phyloP scores from a whole-genome alignment of 306 rosid genomes.

The Oxytropis ochrocephala region DNA sequence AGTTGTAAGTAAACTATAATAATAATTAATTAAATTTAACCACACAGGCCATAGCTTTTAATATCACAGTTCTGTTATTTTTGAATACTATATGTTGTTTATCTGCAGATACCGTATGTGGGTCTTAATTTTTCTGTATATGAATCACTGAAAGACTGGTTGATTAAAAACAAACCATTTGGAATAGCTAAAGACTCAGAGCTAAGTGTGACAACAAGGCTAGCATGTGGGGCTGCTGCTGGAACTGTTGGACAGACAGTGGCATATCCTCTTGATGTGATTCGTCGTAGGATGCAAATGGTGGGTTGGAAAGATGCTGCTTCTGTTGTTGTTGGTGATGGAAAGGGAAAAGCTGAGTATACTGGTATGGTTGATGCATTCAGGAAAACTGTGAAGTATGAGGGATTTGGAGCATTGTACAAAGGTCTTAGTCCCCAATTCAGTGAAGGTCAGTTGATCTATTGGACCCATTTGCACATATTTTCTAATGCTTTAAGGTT shows the following conservation, averaged over 20 bases:
- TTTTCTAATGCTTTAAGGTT: background rate
- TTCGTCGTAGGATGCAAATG: constrained; percentile 99
- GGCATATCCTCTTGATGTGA: constrained; percentile 94
- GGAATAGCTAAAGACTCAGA: constrained; percentile 69
- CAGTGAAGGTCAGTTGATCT: constrained; percentile 54
- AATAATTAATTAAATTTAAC: too few relatives aligned
- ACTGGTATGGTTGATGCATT: constrained; percentile 93
- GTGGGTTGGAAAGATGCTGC: constrained; percentile 89
- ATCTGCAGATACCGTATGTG: constrained; percentile 71
- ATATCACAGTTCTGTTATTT: background rate
- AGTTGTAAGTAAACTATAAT: constrained; percentile 44
- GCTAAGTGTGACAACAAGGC: constrained; percentile 67
- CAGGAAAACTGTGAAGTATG: constrained; percentile 74
- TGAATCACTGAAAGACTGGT: constrained; percentile 88
- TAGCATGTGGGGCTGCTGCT: constrained; percentile 95
- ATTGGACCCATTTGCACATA: background rate
- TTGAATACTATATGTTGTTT: background rate
- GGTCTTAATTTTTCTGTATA: constrained; percentile 95
- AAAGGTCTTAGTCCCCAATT: constrained; percentile 95
- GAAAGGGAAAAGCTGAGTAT: constrained; percentile 60
- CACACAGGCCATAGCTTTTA: background rate
- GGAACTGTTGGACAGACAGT: constrained; percentile 93
- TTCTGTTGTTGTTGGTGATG: constrained; percentile 67
- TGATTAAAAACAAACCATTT: constrained; percentile 51
- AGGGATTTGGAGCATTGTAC: constrained; percentile 90